Base-by-base conservation (phyloP, 2,329 filamentous ascomycete genomes). In the Samsoniella hepiali region DNA sequence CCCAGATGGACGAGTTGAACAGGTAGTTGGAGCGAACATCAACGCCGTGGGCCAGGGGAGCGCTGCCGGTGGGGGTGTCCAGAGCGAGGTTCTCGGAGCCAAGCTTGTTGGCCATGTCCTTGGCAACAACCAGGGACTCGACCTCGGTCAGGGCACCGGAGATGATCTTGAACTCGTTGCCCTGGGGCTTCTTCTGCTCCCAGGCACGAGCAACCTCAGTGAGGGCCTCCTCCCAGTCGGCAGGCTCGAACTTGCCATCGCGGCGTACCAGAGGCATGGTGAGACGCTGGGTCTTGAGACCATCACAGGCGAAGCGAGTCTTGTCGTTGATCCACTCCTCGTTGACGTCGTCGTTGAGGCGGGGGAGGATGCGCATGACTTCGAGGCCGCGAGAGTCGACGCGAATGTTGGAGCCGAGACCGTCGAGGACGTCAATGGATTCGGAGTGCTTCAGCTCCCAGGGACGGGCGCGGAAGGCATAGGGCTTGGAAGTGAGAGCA, bases 251-350 rank as follows among this genome's bases (percentile, higher is more conserved):
- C 75, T 94, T 92, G 72, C 93, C 90, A 65, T 96, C 90, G 64
- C 89, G 88, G 69, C 93, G 91, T 71, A 97, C 88, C 67, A 99
- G 81, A 49, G 95, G 95, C 68, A 94, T 95, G 42, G 95, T 98
- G 63, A 99, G 83, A 73, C 95, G 88, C 79, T 99, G 95, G 54
- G 94, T 98, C 85, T 93, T 96, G 68, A 99, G 84, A 57, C 95
- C 95, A 75, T 99, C 95, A 75, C 93, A 96, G 49, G 95, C 94
- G 76, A 98, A 99, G 68, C 95, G 88, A 47, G 92, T 89, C 84
- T 98, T 99, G 82, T 99, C 95, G 78, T 98, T 95, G 77, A 99
- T 98, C 95, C 95, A 99, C 78, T 99, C 95, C 81, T 99, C 95
- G 77, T 99, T 99, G 71, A 99, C 88, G 72, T 98, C 93, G 74